Evolutionary conservation across 345 rosid genomes (phyloP).

Genomic region (Pistacia integerrima): DNA sequence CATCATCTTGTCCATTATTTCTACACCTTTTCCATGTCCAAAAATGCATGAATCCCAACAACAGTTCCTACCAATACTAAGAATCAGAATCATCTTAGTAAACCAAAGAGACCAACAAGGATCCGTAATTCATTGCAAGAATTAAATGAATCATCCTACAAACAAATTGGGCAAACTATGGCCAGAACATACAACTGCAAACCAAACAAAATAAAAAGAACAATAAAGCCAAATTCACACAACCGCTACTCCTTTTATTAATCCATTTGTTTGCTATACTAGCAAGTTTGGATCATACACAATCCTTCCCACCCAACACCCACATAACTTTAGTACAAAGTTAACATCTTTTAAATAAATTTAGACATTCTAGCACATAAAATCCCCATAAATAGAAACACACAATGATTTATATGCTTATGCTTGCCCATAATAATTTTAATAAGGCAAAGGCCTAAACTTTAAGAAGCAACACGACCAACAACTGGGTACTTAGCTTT

Average conservation of each 20-base stretch:
- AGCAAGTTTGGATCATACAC: neutral
- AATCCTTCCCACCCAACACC: neutral
- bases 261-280: neutral
- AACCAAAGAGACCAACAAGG: neutral
- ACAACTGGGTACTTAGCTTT: conserved; percentile 85
- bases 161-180: neutral
- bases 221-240: neutral
- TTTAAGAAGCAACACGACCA: conserved; percentile 60
- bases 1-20: too few species aligned
- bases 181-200: neutral
- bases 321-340: conserved; percentile 5
- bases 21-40: too few species aligned
- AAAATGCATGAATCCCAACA: too few species aligned
- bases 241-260: conserved; percentile 10
- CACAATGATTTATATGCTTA: neutral
- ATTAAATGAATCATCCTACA: neutral
- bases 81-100: neutral
- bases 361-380: neutral
- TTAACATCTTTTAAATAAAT: conserved; percentile 3
- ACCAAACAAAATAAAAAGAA: neutral
- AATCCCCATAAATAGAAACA: neutral
- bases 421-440: neutral
- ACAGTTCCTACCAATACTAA: neutral
- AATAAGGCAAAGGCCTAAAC: neutral
- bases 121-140: neutral